A percentile compares a stretch with the other conserved stretches of the same genome.
phyloP scores from a whole-genome alignment of 345 rosid genomes.

The Laguncularia racemosa region DNA sequence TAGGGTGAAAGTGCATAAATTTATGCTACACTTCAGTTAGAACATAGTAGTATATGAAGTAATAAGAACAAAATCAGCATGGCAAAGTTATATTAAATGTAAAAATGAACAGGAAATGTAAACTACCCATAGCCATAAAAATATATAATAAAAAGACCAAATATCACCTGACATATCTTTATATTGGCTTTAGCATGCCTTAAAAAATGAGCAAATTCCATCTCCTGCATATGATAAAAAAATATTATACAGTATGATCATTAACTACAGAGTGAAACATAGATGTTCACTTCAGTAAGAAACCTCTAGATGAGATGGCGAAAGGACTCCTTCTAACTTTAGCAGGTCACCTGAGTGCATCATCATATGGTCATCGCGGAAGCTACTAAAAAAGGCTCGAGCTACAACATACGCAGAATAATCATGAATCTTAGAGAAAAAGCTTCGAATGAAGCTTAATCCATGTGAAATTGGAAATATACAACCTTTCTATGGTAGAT shows the following conservation, averaged over 20 bases:
- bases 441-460: no score
- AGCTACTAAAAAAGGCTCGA: constrained; percentile 63
- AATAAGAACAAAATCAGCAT: no score
- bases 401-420: constrained; percentile 33
- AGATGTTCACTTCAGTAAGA: constrained; percentile 2
- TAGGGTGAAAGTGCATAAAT: no score
- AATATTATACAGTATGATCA: not conserved
- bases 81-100: no score
- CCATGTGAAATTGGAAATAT: not conserved
- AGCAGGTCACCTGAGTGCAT: constrained; percentile 85
- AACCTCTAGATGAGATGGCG: constrained; percentile 95
- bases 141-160: not conserved
- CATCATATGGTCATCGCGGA: constrained; percentile 85
- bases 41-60: no score
- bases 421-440: constrained; percentile 1
- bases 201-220: constrained; percentile 91
- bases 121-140: no score
- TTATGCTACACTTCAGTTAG: no score
- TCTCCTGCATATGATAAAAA: constrained; percentile 44
- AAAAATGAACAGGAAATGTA: no score
- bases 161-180: constrained; percentile 79
- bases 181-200: constrained; percentile 82
- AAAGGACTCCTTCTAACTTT: constrained; percentile 87
- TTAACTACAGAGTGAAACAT: not conserved
- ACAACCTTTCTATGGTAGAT: not conserved